Evolutionary conservation across 1,284 basidiomycete genomes (phyloP), one percentile per base, ranked within the genome.

Genomic region (Ceraceosorus bombacis): DNA sequence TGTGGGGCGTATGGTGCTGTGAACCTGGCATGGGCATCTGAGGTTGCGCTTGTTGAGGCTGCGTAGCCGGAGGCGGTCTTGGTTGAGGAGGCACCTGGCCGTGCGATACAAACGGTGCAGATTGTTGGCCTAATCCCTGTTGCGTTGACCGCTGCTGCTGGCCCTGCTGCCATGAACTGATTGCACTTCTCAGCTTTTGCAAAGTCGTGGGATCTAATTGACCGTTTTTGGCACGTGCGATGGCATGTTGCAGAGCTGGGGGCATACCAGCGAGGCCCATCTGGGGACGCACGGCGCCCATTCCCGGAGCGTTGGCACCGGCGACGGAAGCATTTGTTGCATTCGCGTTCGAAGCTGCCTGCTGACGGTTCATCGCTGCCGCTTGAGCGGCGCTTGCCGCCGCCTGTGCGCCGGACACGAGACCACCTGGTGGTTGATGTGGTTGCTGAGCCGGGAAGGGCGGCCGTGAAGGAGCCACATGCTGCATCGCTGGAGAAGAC

Each of bases 391-490:
- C 56, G 39, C 49, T 51, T n/a, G 56, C 56, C 8, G 56, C 56
- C 8, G 56, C 56, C 52, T 57, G 56, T 37, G 56, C 56, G 15
- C 56, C 56, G n/a, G 56, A 57, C 13, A 57, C 50, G 15, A 49
- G 8, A 12, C 56, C 46, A 27, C 48, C 56, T 39, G 9, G 6
- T 57, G 49, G 56, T 51, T 39, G 51, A 8, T 37, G 41, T 41
- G 43, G 43, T 15, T 15, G 43, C 43, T 15, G 43, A 46, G 43
- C 27, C 27, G 27, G 27, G 27, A 27, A 27, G 27, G 27, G 27
- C 27, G 27, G 27, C 27, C 27, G 6, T n/a, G 41, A 57, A 57
- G 15, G 48, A 49, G 7, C 55, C n/a, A 7, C 10, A 4, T 54
- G 49, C 9, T 7, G 46, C 55, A 17, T n/a, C n/a, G 7, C n/a